Conservation (phyloP, 1,139 yeast genomes). For the Diutina sp. region DNA sequence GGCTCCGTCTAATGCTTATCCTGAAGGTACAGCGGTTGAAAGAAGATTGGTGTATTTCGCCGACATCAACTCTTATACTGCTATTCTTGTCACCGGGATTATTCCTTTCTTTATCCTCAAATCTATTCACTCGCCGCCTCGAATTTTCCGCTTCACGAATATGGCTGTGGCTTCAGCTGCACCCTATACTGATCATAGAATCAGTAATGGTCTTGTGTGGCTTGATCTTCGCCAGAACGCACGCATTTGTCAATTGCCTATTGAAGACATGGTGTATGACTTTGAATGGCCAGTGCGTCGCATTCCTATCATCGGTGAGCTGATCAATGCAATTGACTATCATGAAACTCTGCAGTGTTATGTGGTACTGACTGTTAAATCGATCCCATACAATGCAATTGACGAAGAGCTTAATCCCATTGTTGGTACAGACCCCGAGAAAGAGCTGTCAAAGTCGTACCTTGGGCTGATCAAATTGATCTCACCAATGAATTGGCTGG, state of each 20-base stretch:
- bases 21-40: constrained; percentile 57
- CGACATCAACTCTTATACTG: constrained; percentile 43
- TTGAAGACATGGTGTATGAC: constrained; percentile 37
- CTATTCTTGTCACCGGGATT: constrained; percentile 64
- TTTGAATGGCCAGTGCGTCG: constrained; percentile 50
- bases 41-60: constrained; percentile 52
- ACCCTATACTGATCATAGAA: constrained; percentile 26
- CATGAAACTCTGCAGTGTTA: constrained; percentile 60
- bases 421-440: constrained; percentile 41
- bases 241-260: constrained; percentile 50
- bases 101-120: constrained; percentile 61
- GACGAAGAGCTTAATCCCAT: constrained; percentile 67
- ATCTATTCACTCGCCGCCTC: constrained; percentile 50
- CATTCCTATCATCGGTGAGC: constrained; percentile 37
- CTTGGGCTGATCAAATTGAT: constrained; percentile 53
- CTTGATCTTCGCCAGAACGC: constrained; percentile 65
- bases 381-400: constrained; percentile 48
- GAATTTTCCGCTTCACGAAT: constrained; percentile 56
- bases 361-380: constrained; percentile 49
- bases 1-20: constrained; percentile 66
- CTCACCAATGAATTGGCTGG: constrained; percentile 67
- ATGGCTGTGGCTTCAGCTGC: constrained; percentile 55
- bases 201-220: constrained; percentile 48
- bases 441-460: constrained; percentile 38
- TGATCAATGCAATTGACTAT: constrained; percentile 58